Evolutionary conservation across 2,329 filamentous ascomycete species (phyloP).

Genomic region (Cordyceps pruinosa): DNA sequence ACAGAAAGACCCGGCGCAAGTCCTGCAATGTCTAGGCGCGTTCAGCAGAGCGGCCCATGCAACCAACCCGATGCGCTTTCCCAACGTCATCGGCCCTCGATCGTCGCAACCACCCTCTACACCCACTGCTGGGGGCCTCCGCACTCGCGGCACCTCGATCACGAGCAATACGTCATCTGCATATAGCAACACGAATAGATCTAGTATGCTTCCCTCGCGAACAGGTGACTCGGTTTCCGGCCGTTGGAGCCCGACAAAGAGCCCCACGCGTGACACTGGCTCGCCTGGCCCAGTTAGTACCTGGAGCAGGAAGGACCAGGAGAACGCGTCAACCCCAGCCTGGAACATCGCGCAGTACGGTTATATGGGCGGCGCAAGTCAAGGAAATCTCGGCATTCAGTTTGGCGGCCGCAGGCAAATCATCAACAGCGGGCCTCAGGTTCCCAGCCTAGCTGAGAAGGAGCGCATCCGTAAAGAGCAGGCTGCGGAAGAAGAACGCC

Average conservation of each 20-base stretch:
- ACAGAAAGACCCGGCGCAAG: constrained; percentile 90
- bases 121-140: constrained; percentile 31
- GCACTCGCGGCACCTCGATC: constrained; percentile 45
- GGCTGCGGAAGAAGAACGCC: constrained; percentile 53
- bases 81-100: constrained; percentile 68
- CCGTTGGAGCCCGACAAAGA: constrained; percentile 56
- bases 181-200: constrained; percentile 31
- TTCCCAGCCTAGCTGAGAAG: constrained; percentile 79
- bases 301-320: constrained; percentile 83
- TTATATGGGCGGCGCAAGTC: constrained; percentile 95
- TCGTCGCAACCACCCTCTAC: constrained; percentile 44
- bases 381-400: constrained; percentile 87
- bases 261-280: constrained; percentile 47
- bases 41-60: constrained; percentile 83
- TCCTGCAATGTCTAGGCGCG: constrained; percentile 83
- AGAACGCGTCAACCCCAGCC: constrained; percentile 73
- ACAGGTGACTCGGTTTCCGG: constrained; percentile 50
- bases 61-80: constrained; percentile 67
- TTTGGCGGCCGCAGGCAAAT: constrained; percentile 93
- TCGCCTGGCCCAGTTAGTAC: constrained; percentile 62
- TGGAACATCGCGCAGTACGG: constrained; percentile 99
- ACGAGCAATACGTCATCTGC: constrained; percentile 52
- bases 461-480: constrained; percentile 57
- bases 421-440: constrained; percentile 69
- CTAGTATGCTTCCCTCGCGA: constrained; percentile 38